phyloP scores from a whole-genome alignment of 1,139 yeast genomes.

The Pichia sp. region DNA sequence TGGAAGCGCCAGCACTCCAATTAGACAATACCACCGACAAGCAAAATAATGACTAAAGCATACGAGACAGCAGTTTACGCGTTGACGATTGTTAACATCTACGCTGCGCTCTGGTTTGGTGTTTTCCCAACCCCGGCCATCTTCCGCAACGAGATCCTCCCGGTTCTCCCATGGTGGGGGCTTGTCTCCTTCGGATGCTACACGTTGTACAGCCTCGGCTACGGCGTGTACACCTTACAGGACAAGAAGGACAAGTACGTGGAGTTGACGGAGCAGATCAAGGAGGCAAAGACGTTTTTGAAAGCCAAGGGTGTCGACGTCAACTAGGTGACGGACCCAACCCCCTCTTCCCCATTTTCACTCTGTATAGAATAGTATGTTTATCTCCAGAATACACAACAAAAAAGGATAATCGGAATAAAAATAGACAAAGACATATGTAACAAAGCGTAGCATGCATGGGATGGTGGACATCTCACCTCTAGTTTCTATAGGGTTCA shows the following conservation, averaged over 20 bases:
- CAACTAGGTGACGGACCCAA: slow-evolving; percentile 8
- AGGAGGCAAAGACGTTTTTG: slow-evolving; percentile 61
- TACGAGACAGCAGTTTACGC: slow-evolving; percentile 53
- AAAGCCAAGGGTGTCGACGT: slow-evolving; percentile 54
- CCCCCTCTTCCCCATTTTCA: not conserved
- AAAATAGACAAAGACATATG: not conserved
- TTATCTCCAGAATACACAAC: not conserved
- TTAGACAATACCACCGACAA: too few relatives aligned
- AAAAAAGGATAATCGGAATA: not conserved
- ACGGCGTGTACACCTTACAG: slow-evolving; percentile 67
- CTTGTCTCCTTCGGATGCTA: slow-evolving; percentile 48
- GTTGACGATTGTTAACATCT: slow-evolving; percentile 48
- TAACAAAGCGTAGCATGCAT: not conserved
- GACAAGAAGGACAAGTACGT: slow-evolving; percentile 68
- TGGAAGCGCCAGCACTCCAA: too few relatives aligned
- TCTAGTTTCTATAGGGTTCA: not conserved
- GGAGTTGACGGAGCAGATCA: slow-evolving; percentile 61
- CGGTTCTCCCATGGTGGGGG: slow-evolving; percentile 69
- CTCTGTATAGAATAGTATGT: not conserved
- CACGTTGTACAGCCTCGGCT: slow-evolving; percentile 56
- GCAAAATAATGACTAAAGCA: slow-evolving; percentile 69
- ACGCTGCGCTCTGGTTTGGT: slow-evolving; percentile 51
- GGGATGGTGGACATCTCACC: too few relatives aligned
- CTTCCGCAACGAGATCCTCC: slow-evolving; percentile 54
- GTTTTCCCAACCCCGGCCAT: slow-evolving; percentile 53